These are phyloP conservation scores for Microbotryomycetes sp. DNA, from an alignment of 1,284 basidiomycete species.

Conservation along the genomic window DNA sequence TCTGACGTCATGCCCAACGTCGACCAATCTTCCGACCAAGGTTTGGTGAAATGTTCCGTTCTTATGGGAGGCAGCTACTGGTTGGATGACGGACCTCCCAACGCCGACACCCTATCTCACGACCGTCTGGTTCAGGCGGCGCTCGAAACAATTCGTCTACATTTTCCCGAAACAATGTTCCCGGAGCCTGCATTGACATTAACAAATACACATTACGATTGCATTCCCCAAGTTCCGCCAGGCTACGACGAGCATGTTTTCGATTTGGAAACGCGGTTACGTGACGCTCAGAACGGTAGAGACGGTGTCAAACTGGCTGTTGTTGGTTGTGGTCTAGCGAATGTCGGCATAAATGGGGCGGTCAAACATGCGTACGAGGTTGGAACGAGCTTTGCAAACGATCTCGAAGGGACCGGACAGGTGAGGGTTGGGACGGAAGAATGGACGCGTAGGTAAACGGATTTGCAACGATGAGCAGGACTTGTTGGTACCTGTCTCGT, in stretches of 20 bases:
- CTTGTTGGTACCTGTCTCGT: too few species aligned
- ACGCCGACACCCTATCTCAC: background rate
- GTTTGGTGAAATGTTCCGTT: constrained; percentile 64
- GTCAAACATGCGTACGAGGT: constrained; percentile 49
- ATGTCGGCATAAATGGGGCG: constrained; percentile 86
- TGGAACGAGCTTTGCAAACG: constrained; percentile 47
- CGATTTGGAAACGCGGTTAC: constrained; percentile 58
- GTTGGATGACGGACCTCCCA: constrained; percentile 36
- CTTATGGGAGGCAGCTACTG: constrained; percentile 84
- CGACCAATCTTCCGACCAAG: constrained; percentile 31
- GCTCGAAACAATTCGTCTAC: constrained; percentile 45
- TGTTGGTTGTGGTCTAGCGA: constrained; percentile 77
- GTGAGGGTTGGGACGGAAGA: background rate
- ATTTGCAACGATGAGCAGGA: too few species aligned
- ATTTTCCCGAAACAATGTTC: constrained; percentile 49
- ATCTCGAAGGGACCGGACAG: background rate
- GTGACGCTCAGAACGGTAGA: constrained; percentile 44
- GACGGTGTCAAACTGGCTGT: constrained; percentile 62
- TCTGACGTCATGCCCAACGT: constrained; percentile 41
- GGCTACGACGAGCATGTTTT: constrained; percentile 62
- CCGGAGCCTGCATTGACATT: constrained; percentile 51
- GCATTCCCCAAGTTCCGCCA: constrained; percentile 63
- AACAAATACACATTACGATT: constrained; percentile 55
- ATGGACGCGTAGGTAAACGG: too few species aligned
- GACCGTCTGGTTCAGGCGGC: constrained; percentile 34